Evolutionary conservation across 78 protist species (phyloP).

Genomic region (Pigoraptor vietnamica): DNA sequence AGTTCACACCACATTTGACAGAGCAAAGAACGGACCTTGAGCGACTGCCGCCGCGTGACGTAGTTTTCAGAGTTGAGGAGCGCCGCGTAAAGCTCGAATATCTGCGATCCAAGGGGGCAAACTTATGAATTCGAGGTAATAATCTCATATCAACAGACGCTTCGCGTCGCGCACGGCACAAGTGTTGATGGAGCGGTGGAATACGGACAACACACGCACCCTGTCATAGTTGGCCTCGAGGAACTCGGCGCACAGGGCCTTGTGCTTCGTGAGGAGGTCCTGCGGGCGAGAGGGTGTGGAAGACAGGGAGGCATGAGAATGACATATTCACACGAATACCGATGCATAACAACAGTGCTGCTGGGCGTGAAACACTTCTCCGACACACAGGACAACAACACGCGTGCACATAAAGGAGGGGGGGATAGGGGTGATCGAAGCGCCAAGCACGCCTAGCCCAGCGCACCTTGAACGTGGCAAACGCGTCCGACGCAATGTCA

Average conservation of each 20-base stretch:
- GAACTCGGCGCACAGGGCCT: slow-evolving; percentile 59
- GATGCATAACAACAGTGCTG: neutral
- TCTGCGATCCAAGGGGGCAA: neutral
- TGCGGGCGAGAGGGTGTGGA: neutral
- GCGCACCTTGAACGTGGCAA: slow-evolving; percentile 77
- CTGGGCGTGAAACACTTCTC: neutral
- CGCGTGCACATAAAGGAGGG: neutral
- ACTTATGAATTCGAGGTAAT: neutral
- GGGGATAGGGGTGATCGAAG: neutral
- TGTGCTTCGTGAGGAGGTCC: slow-evolving; percentile 82
- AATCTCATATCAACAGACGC: too few relatives aligned
- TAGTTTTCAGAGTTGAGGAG: slow-evolving; percentile 75
- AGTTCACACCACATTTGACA: too few relatives aligned
- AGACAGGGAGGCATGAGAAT: neutral
- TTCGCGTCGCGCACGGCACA: too few relatives aligned
- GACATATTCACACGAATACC: too few relatives aligned
- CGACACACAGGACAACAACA: neutral
- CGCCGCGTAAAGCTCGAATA: slow-evolving; percentile 50
- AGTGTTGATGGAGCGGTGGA: too few relatives aligned
- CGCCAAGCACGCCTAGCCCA: neutral
- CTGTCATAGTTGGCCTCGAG: slow-evolving; percentile 61
- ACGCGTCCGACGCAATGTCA: slow-evolving; percentile 92
- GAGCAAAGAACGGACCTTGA: slow-evolving; percentile 77
- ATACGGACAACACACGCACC: too few relatives aligned
- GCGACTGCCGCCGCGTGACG: slow-evolving; percentile 84